A percentile compares a stretch with the other conserved stretches of the same genome.
phyloP scores from a whole-genome alignment of 164 flowering plant species.

The Berberis thunbergii region DNA sequence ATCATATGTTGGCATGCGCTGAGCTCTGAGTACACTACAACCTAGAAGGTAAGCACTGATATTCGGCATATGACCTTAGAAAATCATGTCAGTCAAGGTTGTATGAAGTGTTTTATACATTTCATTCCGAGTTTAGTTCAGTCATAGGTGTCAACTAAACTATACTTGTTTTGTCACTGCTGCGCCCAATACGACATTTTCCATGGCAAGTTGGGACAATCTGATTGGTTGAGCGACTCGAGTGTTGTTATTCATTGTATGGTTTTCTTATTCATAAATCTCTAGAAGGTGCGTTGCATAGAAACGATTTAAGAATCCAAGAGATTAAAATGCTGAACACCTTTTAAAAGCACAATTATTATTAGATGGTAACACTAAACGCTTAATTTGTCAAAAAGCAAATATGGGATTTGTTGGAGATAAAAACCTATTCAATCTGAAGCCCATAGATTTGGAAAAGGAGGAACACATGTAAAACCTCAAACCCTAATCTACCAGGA shows the following conservation, averaged over 20 bases:
- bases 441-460: conserved; percentile 7
- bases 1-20: too few relatives aligned
- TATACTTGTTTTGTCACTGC: neutral
- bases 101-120: too few relatives aligned
- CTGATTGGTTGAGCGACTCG: conserved; percentile 6
- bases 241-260: neutral
- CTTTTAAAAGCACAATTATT: conserved; percentile 1
- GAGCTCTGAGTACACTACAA: too few relatives aligned
- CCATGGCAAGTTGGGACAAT: neutral
- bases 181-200: neutral
- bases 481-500: conserved; percentile 4
- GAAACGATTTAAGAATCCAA: neutral
- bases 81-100: too few relatives aligned
- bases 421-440: conserved; percentile 4
- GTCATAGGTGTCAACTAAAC: neutral
- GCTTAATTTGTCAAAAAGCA: conserved; percentile 8
- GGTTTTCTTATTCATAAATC: neutral
- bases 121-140: too few relatives aligned
- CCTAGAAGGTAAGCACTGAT: too few relatives aligned
- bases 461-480: neutral
- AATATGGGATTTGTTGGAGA: neutral
- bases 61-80: too few relatives aligned
- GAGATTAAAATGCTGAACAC: conserved; percentile 1
- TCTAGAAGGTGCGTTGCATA: neutral
- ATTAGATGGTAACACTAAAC: conserved; percentile 1